phyloP scores from a whole-genome alignment of 2,329 filamentous ascomycete species.

The Penicillium sumatraense region DNA sequence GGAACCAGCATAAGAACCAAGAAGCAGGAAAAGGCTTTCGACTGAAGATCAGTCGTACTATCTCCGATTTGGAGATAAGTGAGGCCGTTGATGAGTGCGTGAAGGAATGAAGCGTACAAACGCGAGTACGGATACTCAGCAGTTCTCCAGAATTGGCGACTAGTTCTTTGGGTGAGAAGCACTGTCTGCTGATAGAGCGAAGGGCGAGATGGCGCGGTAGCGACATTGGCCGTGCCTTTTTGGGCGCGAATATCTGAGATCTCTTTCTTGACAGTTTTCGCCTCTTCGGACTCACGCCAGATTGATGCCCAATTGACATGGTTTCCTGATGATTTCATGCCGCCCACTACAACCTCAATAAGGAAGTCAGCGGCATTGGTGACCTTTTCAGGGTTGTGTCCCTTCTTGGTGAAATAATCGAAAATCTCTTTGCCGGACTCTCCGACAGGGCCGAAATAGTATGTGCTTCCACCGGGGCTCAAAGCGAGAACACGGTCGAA shows the following conservation, averaged over 20 bases:
- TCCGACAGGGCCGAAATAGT: constrained; percentile 71
- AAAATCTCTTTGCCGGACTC: constrained; percentile 65
- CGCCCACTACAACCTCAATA: constrained; percentile 62
- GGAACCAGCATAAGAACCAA: constrained; percentile 66
- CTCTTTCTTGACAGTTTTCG: constrained; percentile 60
- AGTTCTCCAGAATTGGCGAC: constrained; percentile 72
- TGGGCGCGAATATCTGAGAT: constrained; percentile 64
- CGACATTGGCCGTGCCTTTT: constrained; percentile 39
- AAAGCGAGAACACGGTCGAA: constrained; percentile 71
- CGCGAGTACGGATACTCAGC: constrained; percentile 75
- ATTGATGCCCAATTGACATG: constrained; percentile 70
- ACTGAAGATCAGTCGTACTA: constrained; percentile 68
- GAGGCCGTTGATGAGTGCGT: constrained; percentile 74
- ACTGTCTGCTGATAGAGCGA: constrained; percentile 63
- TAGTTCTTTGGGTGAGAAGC: constrained; percentile 69
- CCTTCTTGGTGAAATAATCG: constrained; percentile 66
- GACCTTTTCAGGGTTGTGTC: constrained; percentile 62
- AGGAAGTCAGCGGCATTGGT: constrained; percentile 67
- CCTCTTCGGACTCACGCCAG: constrained; percentile 67
- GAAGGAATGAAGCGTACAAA: constrained; percentile 68
- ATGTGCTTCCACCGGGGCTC: constrained; percentile 67
- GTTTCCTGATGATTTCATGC: constrained; percentile 53
- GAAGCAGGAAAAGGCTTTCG: constrained; percentile 70
- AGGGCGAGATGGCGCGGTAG: constrained; percentile 40
- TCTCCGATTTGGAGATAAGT: constrained; percentile 72